Percentiles rank a stretch among this genome's conserved stretches.
Conservation (phyloP, 345 rosid genomes). For the Rhodamnia argentea region DNA sequence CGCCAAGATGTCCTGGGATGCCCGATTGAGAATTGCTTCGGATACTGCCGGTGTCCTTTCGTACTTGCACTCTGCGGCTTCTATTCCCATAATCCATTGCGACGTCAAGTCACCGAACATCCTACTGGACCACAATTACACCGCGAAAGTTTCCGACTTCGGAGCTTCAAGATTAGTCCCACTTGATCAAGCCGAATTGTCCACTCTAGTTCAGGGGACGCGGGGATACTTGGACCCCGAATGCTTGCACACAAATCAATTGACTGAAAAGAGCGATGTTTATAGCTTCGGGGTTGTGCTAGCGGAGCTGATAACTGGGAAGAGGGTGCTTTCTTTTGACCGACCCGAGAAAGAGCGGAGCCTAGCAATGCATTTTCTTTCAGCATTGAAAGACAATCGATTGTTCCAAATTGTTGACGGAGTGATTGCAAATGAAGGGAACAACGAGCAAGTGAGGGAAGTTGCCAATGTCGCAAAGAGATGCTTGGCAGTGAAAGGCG, state of each 20-base stretch:
- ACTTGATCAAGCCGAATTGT: slow-evolving; percentile 24
- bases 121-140: too few species aligned
- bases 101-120: too few species aligned
- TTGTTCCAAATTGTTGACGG: too few species aligned
- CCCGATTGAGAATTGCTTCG: too few species aligned
- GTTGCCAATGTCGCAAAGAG: slow-evolving; percentile 11
- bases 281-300: slow-evolving; percentile 35
- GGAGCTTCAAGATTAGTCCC: slow-evolving; percentile 37
- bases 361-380: slow-evolving; percentile 15
- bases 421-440: not conserved
- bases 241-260: slow-evolving; percentile 14
- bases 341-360: slow-evolving; percentile 12
- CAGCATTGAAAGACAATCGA: slow-evolving; percentile 9
- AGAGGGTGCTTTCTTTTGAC: slow-evolving; percentile 4
- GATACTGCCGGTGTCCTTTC: too few species aligned
- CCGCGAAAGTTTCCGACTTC: slow-evolving; percentile 13
- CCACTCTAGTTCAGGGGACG: slow-evolving; percentile 34
- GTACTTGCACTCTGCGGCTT: too few species aligned
- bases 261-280: slow-evolving; percentile 34
- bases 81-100: too few species aligned
- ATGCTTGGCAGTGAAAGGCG: slow-evolving; percentile 19
- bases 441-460: slow-evolving; percentile 1
- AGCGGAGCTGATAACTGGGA: slow-evolving; percentile 26
- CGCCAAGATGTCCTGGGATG: too few species aligned
- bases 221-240: slow-evolving; percentile 39